These are phyloP conservation scores for Pythium angustatum DNA, from an alignment of 352 stramenopile genomes.

Conservation along the genomic window DNA sequence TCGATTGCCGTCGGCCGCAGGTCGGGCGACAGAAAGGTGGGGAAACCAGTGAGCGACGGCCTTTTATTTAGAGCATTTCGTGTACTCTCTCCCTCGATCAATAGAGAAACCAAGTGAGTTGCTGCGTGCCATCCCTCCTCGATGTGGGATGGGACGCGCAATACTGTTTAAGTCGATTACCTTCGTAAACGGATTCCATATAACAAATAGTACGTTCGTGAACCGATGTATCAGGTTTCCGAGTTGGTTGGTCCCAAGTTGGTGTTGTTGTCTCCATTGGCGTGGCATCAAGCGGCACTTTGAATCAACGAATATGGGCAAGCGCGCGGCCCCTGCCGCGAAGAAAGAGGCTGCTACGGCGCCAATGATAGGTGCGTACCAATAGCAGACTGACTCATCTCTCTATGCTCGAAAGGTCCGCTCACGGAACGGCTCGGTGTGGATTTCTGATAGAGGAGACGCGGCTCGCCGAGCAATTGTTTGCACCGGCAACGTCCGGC, in stretches of 20 bases:
- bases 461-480: constrained; percentile 57
- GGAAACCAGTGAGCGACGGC: constrained; percentile 19
- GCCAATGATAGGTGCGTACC: constrained; percentile 24
- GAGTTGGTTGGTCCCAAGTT: constrained; percentile 27
- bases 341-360: constrained; percentile 12
- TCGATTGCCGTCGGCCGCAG: constrained; percentile 12
- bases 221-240: constrained; percentile 12
- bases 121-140: constrained; percentile 2
- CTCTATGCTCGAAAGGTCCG: background rate
- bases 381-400: background rate
- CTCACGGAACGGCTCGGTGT: background rate
- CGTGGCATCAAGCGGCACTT: constrained; percentile 16
- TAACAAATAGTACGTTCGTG: background rate
- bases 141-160: background rate
- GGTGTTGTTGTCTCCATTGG: constrained; percentile 1
- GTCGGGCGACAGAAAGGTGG: constrained; percentile 8
- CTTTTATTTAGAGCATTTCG: constrained; percentile 11
- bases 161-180: constrained; percentile 14
- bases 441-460: constrained; percentile 42
- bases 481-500: constrained; percentile 26
- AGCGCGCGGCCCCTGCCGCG: constrained; percentile 35
- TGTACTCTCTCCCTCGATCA: background rate
- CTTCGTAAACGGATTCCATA: background rate
- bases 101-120: constrained; percentile 9
- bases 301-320: constrained; percentile 41